Evolutionary conservation across 1,284 basidiomycete genomes (phyloP).

Genomic region (Sanghuangporus weigelae): DNA sequence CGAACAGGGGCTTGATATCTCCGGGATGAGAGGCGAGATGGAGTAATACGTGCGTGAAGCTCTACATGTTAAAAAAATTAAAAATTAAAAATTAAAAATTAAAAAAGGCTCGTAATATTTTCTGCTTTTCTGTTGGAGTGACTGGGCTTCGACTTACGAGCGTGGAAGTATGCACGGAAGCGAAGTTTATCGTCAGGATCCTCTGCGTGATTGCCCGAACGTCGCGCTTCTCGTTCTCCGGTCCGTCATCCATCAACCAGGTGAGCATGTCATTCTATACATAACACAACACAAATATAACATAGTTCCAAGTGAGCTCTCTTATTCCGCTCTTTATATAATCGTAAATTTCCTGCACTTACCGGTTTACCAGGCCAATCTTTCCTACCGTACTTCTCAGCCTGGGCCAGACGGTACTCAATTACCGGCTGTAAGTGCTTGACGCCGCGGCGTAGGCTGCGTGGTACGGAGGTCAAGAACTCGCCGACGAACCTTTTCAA

Average conservation of each 20-base stretch:
- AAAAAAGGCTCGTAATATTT: neutral
- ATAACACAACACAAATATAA: too few relatives aligned
- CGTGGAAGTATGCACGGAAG: slow-evolving; percentile 36
- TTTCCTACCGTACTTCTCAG: slow-evolving; percentile 29
- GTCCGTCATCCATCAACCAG: slow-evolving; percentile 39
- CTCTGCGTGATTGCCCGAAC: slow-evolving; percentile 28
- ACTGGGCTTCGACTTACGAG: slow-evolving; percentile 25
- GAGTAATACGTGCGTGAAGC: slow-evolving; percentile 33
- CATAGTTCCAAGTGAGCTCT: too few relatives aligned
- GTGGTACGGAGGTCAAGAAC: neutral
- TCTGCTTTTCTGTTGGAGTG: too few relatives aligned
- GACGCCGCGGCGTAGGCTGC: slow-evolving; percentile 13
- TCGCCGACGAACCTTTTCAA: too few relatives aligned
- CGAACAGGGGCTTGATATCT: slow-evolving; percentile 34
- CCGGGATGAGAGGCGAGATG: slow-evolving; percentile 34
- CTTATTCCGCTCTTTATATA: too few relatives aligned
- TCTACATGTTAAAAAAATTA: slow-evolving; percentile 19
- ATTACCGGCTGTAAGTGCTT: slow-evolving; percentile 32
- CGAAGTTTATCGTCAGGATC: slow-evolving; percentile 34
- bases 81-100: neutral
- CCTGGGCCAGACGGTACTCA: slow-evolving; percentile 29
- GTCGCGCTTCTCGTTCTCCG: slow-evolving; percentile 27
- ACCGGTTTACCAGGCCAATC: slow-evolving; percentile 36
- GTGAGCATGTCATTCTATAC: slow-evolving; percentile 39
- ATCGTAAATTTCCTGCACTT: slow-evolving; percentile 15